A percentile compares a stretch with the other conserved stretches of the same genome.
Evolutionary conservation across 2,329 filamentous ascomycete genomes (phyloP).

Genomic region (Trichoderma aggressivum): DNA sequence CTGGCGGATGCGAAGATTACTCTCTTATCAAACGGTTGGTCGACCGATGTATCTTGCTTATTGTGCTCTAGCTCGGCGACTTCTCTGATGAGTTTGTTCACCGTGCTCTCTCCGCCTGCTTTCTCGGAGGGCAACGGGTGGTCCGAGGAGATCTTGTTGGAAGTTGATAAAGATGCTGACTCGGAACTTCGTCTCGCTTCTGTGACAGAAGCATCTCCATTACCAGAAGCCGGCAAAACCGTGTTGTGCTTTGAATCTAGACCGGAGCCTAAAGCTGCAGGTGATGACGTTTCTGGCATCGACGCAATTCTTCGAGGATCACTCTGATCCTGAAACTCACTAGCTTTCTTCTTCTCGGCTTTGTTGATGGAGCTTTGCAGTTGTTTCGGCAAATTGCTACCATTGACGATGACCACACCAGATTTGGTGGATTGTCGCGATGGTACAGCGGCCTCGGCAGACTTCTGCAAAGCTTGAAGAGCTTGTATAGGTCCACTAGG

Average conservation of each 20-base stretch:
- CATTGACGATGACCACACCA: slow-evolving; percentile 23
- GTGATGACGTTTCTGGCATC: slow-evolving; percentile 4
- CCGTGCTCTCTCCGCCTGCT: background rate
- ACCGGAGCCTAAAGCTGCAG: background rate
- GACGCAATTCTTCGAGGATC: background rate
- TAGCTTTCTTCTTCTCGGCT: background rate
- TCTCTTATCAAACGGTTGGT: background rate
- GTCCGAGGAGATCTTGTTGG: background rate
- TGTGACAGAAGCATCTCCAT: background rate
- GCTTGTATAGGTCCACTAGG: background rate
- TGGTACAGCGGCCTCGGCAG: slow-evolving; percentile 27
- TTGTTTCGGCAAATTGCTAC: slow-evolving; percentile 17
- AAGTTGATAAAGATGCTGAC: background rate
- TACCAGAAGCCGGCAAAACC: background rate
- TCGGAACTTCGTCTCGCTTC: slow-evolving; percentile 9
- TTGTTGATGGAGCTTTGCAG: background rate
- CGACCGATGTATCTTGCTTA: background rate
- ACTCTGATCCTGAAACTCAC: background rate
- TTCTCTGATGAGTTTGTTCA: background rate
- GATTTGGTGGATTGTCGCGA: background rate
- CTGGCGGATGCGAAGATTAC: background rate
- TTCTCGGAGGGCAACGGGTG: background rate
- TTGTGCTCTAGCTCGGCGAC: background rate
- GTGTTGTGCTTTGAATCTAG: background rate
- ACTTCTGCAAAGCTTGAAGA: slow-evolving; percentile 29